These are phyloP conservation scores for Tubosaeta sp. DNA, from an alignment of 768 basidiomycete genomes.

Conservation along the genomic window DNA sequence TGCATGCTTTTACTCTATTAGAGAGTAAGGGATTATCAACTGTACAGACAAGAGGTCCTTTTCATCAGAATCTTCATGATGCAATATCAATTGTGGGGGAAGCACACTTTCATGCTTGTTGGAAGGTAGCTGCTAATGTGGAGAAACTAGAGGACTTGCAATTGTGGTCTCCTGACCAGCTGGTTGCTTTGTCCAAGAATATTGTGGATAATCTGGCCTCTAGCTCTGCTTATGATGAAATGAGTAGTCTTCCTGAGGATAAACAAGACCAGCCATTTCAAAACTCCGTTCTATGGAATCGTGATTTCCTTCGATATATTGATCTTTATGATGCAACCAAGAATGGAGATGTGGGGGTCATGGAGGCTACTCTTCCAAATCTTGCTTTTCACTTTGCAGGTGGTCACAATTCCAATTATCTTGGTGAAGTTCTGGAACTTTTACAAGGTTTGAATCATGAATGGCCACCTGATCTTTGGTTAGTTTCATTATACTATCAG, in stretches of 20 bases:
- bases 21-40: conserved; percentile 16
- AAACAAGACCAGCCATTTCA: conserved; percentile 23
- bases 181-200: background rate
- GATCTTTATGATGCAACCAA: conserved; percentile 32
- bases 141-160: conserved; percentile 24
- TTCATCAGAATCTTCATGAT: conserved; percentile 28
- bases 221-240: background rate
- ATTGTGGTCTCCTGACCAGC: background rate
- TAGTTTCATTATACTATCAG: too few species aligned
- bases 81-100: conserved; percentile 33
- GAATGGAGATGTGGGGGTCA: conserved; percentile 27
- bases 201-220: background rate
- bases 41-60: conserved; percentile 13
- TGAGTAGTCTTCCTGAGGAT: conserved; percentile 2
- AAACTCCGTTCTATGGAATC: conserved; percentile 34
- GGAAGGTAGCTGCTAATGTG: conserved; percentile 25
- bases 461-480: background rate
- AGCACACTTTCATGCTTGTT: conserved; percentile 35
- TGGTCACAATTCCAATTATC: background rate
- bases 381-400: background rate
- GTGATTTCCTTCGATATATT: conserved; percentile 36
- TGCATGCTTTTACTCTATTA: conserved; percentile 18
- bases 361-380: conserved; percentile 19
- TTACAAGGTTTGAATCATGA: background rate
- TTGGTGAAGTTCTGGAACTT: background rate